These are phyloP conservation scores for Populus tomentosa DNA, from an alignment of 441 rosid species.

Conservation along the genomic window DNA sequence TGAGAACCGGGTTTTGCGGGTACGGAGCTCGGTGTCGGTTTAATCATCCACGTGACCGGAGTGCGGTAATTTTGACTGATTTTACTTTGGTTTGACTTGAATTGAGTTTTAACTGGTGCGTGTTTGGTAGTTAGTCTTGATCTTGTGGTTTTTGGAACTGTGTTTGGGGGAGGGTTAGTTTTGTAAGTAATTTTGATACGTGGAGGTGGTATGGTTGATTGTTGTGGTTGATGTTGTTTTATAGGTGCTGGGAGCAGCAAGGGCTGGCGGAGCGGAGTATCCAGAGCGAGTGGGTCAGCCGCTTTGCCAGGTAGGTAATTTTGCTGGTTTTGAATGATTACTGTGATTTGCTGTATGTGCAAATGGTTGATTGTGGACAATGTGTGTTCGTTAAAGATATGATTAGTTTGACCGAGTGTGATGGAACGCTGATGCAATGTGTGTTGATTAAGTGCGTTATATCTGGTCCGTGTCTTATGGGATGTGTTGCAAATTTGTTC, in stretches of 20 bases:
- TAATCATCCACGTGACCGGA: constrained; percentile 91
- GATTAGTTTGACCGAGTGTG: not conserved
- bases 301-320: constrained; percentile 61
- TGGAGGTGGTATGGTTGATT: not conserved
- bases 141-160: not conserved
- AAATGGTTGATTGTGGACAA: constrained; percentile 15
- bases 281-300: constrained; percentile 88
- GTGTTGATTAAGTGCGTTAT: not conserved
- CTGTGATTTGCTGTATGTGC: constrained; percentile 1
- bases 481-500: not conserved
- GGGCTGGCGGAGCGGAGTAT: constrained; percentile 84
- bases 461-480: not conserved
- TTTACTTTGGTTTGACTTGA: not conserved
- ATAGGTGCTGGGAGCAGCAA: constrained; percentile 90
- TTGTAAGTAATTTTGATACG: constrained; percentile 13
- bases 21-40: constrained; percentile 78
- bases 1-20: constrained; percentile 91
- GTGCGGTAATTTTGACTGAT: constrained; percentile 44
- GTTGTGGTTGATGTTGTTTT: not conserved
- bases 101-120: not conserved
- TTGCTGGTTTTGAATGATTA: constrained; percentile 3
- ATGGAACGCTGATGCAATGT: not conserved
- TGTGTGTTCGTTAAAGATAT: constrained; percentile 12
- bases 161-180: not conserved
- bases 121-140: not conserved